Evolutionary conservation across 176 grass and related monocot species (phyloP), one percentile per base, ranked within the genome.

Genomic region (Oropetium thomaeum): DNA sequence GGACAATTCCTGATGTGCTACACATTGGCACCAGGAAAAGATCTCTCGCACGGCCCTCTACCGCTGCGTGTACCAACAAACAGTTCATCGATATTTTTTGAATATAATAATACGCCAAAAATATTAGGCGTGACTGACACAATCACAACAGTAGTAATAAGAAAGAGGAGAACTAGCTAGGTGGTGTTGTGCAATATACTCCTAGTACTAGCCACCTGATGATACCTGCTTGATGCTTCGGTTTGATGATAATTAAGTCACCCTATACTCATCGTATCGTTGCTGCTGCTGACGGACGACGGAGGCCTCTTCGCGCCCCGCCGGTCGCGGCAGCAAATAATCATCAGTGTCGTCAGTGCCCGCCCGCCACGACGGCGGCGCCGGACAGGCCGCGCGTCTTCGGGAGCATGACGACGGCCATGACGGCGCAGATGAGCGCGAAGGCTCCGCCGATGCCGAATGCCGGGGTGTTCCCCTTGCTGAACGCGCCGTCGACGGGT

Each of bases 381-480:
- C 4, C 62, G 69, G 86, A 74, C n/a, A 28, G 4, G 3, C 86
- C 86, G 22, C 75, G 79, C 38, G 75, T 83, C 22, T 69, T 88
- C 2, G 86, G 86, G 2, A 88, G 69, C 3, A 83, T 4, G 75
- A 83, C 1, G 33, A 83, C 27, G 4, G 86, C 74, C 20, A 83
- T 33, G 29, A 79, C 17, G 0, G 80, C 62, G 34, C 86, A 79
- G 69, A 88, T 69, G 33, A 88, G 52, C 8, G 80, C 86, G 35
- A 79, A 88, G 44, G 55, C 80, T 15, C 11, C 86, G 8, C 62
- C 86, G 35, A 88, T 44, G 69, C 69, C 86, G 2, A 88, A 69
- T 1, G 86, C 86, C 1, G 86, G 86, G 12, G 86, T 75, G 80
- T 88, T 88, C 1, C 81, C 86, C 62, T 70, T 88, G 68, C 73